phyloP scores from a whole-genome alignment of 164 flowering plant genomes.

The Liriodendron chinense region DNA sequence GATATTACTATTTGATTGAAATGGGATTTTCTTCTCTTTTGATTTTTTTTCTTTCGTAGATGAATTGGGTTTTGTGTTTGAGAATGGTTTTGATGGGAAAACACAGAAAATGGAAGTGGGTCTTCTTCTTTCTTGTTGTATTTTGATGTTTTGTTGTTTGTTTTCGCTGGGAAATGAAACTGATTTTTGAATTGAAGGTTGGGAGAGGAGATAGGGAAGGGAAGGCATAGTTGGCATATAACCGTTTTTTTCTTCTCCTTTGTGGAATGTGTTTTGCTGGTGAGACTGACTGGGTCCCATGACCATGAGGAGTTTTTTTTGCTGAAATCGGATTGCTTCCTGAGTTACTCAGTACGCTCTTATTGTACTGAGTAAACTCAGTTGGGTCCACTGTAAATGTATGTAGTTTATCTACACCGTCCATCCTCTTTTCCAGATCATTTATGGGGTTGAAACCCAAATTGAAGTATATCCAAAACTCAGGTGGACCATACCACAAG shows the following conservation, averaged over 20 bases:
- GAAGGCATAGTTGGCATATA: not conserved
- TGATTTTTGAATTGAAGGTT: not conserved
- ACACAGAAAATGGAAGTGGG: not conserved
- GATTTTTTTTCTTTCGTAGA: not conserved
- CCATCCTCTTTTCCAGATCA: too few relatives aligned
- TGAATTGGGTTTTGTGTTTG: not conserved
- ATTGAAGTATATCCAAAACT: too few relatives aligned
- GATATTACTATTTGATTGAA: too few relatives aligned
- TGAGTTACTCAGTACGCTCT: too few relatives aligned
- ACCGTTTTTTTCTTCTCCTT: not conserved
- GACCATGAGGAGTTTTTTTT: too few relatives aligned
- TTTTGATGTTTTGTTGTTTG: constrained; percentile 10
- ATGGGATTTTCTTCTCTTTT: not conserved
- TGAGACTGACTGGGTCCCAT: not conserved
- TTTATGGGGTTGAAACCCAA: too few relatives aligned
- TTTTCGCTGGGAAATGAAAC: not conserved
- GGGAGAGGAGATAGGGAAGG: not conserved
- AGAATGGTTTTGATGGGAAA: not conserved
- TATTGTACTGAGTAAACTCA: too few relatives aligned
- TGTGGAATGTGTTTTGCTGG: not conserved
- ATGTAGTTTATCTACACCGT: too few relatives aligned
- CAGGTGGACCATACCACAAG: too few relatives aligned
- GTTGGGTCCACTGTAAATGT: too few relatives aligned
- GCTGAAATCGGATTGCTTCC: too few relatives aligned
- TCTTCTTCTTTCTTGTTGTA: not conserved